These are phyloP conservation scores for Trypanosoma melophagium DNA, from an alignment of 208 protist species.

Conservation along the genomic window DNA sequence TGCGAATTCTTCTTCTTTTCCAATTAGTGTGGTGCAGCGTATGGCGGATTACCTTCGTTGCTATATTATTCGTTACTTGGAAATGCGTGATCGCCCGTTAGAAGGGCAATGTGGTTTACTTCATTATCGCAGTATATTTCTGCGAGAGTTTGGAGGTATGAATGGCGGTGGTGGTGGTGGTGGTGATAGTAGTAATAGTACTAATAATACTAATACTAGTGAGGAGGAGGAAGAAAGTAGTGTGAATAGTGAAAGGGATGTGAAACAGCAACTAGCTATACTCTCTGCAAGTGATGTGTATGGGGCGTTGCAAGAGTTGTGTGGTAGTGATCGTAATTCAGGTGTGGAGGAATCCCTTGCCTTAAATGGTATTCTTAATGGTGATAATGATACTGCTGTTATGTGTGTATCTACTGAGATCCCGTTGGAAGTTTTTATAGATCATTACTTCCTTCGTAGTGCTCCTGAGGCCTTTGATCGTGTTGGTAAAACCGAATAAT, in stretches of 20 bases:
- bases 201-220: too few species aligned
- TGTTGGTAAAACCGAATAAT: not conserved
- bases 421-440: constrained; percentile 22
- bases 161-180: constrained; percentile 7
- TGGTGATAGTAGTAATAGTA: not conserved
- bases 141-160: constrained; percentile 8
- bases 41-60: constrained; percentile 26
- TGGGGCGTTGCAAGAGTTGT: constrained; percentile 11
- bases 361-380: not conserved
- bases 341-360: not conserved
- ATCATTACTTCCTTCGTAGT: constrained; percentile 25
- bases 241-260: not conserved
- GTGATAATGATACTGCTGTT: not conserved
- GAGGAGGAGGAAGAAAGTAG: not conserved
- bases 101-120: constrained; percentile 24
- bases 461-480: constrained; percentile 27
- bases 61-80: constrained; percentile 43
- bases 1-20: not conserved
- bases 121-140: constrained; percentile 20
- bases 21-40: constrained; percentile 1
- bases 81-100: constrained; percentile 37
- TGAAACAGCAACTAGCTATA: not conserved
- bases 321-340: not conserved
- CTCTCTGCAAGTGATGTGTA: constrained; percentile 9
- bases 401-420: not conserved